Evolutionary conservation across 345 rosid genomes (phyloP), one percentile per base, ranked within the genome.

Genomic region (Odontarrhena argentea): DNA sequence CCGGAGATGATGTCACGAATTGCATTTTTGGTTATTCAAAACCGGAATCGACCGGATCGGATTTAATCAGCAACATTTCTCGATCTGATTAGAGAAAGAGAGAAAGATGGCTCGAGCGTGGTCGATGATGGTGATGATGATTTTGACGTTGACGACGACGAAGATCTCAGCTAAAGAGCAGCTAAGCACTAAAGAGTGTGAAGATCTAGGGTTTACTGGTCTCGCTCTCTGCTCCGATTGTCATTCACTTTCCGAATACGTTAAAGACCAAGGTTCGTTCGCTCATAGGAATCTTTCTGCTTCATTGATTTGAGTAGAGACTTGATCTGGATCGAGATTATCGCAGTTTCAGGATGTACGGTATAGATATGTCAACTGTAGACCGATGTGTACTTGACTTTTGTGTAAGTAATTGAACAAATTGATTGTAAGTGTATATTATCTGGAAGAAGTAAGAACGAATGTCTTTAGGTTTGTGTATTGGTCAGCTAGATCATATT

Each of bases 181-280:
- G 69, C 76, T 94, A 40, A 91, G 87, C 73, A 36, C 80, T 25
- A 86, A 82, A 55, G 85, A 87, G 70, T 94, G 92, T 32, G 96
- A 91, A 79, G 74, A 82, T 84, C 91, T 94, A 47, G 97, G 96
- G n/a, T 91, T 94, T 52, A 83, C 95, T 0, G 99, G 97, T 28
- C 88, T 88, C 55, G 99, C 99, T 60, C 91, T 94, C 55, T 94
- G 99, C 76, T 94, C 97, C 63, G 97, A 94, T 78, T 93, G 99
- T 73, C 81, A 78, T 69, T 77, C 97, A 25, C 80, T 90, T 32
- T 76, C 91, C 25, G 97, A 94, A 78, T 94, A 88, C 72, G 92
- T 94, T 70, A 94, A 91, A 81, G 82, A 91, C 60, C 81, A 84
- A 85, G 99, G 99, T 88, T 43, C 37, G 71, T 55, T 55, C 13